Base-by-base conservation (phyloP, 768 basidiomycete species). In the Kondoa subrosea region DNA sequence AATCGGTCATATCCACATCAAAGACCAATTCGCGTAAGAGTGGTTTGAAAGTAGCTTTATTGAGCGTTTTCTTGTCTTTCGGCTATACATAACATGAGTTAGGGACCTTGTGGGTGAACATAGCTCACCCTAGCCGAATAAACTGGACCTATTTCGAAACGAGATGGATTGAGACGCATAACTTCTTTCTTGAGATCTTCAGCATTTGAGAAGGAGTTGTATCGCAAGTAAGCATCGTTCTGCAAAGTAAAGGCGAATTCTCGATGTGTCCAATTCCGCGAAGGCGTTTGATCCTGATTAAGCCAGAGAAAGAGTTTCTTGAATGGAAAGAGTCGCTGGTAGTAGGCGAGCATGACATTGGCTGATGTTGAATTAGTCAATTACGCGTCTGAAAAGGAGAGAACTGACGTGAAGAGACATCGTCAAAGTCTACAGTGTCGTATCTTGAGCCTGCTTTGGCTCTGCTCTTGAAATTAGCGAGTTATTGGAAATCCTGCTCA, bases 1-100 rank as follows among this genome's bases (percentile, higher is more conserved):
- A 99, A 78, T 99, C 95, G 17, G 95, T 93, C 95, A 99, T 96
- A 78, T 99, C 95, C 76, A 99, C 96, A 84, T 99, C 95, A 76
- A 99, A 95, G 0, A 97, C 93, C 57, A 99, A 85, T 76, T 97
- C 95, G 68, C 95, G 86, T 71, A 84, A 83, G 34, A 83, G 76
- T 0, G 95, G 91, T 57, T 81, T 80, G 72, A 96, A 85, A 0
- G 81, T 81, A 1, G 79, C 78, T n/a, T 85, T 79, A 14, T 84
- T 84, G 17, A 89, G 80, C 0, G 88, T 86, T 74, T 92, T 92
- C 76, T 84, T 87, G 80, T 96, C 93, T 74, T 84, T 81, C 1
- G 93, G 93, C 90, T 95, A 75, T 2, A 66, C 33, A 16, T 17
- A 16, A 33, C n/a, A n/a, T 50, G 34, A 66, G 31, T 8, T 12